Evolutionary conservation across 202 grass and related monocot species (phyloP).

Genomic region (Carex arenaria): DNA sequence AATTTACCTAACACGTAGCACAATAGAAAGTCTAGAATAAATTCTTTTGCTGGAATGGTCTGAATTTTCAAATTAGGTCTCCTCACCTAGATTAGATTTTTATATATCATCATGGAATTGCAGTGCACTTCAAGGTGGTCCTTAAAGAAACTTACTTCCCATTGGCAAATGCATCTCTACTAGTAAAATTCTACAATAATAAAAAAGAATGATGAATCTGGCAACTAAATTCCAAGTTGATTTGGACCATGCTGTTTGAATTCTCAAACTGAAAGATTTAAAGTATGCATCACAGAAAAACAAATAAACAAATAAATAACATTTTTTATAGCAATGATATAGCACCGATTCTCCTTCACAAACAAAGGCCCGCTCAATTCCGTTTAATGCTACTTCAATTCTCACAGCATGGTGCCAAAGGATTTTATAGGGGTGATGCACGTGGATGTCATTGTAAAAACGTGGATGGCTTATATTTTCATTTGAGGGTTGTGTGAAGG

Average conservation of each 20-base stretch:
- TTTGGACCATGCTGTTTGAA: background rate
- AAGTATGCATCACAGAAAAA: background rate
- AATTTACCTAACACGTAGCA: background rate
- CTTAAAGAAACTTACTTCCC: background rate
- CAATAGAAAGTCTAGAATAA: background rate
- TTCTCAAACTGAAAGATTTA: background rate
- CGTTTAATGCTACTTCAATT: background rate
- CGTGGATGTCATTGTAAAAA: background rate
- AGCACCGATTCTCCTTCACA: background rate
- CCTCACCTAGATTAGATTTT: background rate
- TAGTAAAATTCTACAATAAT: background rate
- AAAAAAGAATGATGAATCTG: background rate
- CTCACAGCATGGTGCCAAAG: background rate
- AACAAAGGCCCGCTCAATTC: background rate
- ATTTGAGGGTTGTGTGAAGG: background rate
- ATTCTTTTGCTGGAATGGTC: slow-evolving; percentile 1
- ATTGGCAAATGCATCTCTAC: background rate
- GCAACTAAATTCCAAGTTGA: background rate
- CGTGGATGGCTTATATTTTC: background rate
- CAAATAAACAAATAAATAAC: background rate
- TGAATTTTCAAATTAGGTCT: slow-evolving; percentile 1
- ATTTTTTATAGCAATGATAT: background rate
- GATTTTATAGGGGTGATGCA: background rate
- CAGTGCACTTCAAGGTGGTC: background rate
- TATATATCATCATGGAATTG: slow-evolving; percentile 8